These are phyloP conservation scores for Termitomyces eurrhizus DNA, from an alignment of 768 basidiomycete genomes.

Conservation along the genomic window DNA sequence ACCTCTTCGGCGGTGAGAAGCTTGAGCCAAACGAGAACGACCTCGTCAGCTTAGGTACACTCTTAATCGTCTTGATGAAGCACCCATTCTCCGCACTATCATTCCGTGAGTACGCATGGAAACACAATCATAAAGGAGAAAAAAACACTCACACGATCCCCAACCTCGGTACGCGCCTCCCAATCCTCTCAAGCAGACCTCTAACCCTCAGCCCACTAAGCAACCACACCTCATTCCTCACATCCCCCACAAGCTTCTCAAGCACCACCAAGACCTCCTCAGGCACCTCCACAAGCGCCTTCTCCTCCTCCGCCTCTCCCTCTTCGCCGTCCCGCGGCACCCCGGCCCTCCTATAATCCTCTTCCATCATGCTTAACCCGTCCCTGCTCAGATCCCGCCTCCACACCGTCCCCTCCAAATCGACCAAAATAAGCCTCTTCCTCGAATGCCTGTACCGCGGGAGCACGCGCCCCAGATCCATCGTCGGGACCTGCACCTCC, in stretches of 20 bases:
- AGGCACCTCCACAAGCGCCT: constrained; percentile 17
- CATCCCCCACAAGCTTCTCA: constrained; percentile 55
- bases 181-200: constrained; percentile 61
- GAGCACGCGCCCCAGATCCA: constrained; percentile 47
- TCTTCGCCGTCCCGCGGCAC: neutral
- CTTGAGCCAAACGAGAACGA: neutral
- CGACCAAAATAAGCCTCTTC: constrained; percentile 65
- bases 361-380: constrained; percentile 38
- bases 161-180: constrained; percentile 55
- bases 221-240: constrained; percentile 76
- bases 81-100: constrained; percentile 83
- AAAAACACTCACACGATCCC: constrained; percentile 66
- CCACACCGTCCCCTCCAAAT: constrained; percentile 84
- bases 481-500: constrained; percentile 20
- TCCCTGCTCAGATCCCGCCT: constrained; percentile 47
- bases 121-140: no score
- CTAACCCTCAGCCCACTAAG: constrained; percentile 70
- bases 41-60: constrained; percentile 7
- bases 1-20: neutral
- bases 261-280: constrained; percentile 45
- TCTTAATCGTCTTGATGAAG: constrained; percentile 57
- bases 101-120: no score
- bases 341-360: constrained; percentile 18
- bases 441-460: constrained; percentile 64
- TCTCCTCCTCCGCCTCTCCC: constrained; percentile 4